Conservation (phyloP, 176 grass and related monocot species). For the Oryza meyeriana region DNA sequence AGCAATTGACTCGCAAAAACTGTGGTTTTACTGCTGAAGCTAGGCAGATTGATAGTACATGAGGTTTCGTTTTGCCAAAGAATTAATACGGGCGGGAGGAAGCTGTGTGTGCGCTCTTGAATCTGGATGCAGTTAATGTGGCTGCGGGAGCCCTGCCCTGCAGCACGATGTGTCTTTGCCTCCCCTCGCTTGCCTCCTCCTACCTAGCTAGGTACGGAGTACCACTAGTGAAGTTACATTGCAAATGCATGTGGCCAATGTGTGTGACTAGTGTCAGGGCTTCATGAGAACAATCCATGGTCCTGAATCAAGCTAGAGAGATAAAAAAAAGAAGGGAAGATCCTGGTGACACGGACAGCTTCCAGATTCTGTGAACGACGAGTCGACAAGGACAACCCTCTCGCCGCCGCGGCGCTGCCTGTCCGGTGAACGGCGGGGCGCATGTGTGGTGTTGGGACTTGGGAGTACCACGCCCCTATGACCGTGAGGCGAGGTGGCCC, state of each 20-base stretch:
- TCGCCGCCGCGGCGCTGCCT: not conserved
- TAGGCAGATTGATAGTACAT: not conserved
- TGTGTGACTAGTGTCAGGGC: constrained; percentile 28
- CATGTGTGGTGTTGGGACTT: constrained; percentile 6
- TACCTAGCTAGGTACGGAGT: not conserved
- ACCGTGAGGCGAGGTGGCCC: not conserved
- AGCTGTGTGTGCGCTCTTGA: constrained; percentile 10
- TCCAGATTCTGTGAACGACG: constrained; percentile 30
- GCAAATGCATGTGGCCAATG: constrained; percentile 18
- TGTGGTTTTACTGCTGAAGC: not conserved
- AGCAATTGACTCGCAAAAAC: not conserved
- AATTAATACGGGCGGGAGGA: constrained; percentile 13
- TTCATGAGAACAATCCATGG: constrained; percentile 27
- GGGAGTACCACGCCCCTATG: not conserved
- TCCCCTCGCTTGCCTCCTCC: not conserved
- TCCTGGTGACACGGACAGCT: constrained; percentile 20
- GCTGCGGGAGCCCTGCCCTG: constrained; percentile 3
- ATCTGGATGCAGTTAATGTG: constrained; percentile 25
- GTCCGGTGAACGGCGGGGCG: not conserved
- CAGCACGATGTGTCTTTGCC: constrained; percentile 38
- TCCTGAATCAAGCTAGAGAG: constrained; percentile 2
- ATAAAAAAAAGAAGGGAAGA: not conserved
- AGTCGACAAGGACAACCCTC: constrained; percentile 15
- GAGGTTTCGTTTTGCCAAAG: not conserved
- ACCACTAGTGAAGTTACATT: not conserved